phyloP scores from a whole-genome alignment of 345 rosid species.

The Salix koriyanagi region DNA sequence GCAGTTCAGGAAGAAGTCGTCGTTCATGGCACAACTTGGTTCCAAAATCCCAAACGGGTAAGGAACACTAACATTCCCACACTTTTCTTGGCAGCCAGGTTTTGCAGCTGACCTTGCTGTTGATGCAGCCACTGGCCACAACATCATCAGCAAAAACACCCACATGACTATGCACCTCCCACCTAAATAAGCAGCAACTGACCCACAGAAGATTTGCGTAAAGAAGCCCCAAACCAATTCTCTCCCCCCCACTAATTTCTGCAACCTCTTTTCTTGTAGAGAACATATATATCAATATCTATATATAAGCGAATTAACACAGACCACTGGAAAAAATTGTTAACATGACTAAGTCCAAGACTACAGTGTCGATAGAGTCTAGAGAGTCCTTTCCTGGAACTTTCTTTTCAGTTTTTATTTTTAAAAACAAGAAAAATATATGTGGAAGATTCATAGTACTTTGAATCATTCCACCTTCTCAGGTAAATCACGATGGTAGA shows the following conservation, averaged over 20 bases:
- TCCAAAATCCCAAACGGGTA: slow-evolving; percentile 24
- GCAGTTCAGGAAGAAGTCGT: not conserved
- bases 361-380: too few species aligned
- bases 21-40: not conserved
- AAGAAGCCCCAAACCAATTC: not conserved
- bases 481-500: too few species aligned
- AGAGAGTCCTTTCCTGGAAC: not conserved
- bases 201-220: too few species aligned
- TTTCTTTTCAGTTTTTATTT: too few species aligned
- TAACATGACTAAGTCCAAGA: too few species aligned
- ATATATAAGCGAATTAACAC: too few species aligned
- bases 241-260: not conserved
- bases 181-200: not conserved
- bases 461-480: too few species aligned
- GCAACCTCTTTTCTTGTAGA: not conserved
- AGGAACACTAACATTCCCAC: slow-evolving; percentile 25
- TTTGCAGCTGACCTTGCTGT: not conserved
- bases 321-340: too few species aligned
- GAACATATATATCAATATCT: too few species aligned
- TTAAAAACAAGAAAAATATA: too few species aligned
- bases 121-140: not conserved
- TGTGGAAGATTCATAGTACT: too few species aligned
- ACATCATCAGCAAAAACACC: not conserved
- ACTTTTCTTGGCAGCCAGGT: slow-evolving; percentile 4
- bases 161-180: not conserved